Percentiles rank a stretch among this genome's conserved stretches.
phyloP scores from a whole-genome alignment of 768 basidiomycete species.

The Pisolithus tinctorius region DNA sequence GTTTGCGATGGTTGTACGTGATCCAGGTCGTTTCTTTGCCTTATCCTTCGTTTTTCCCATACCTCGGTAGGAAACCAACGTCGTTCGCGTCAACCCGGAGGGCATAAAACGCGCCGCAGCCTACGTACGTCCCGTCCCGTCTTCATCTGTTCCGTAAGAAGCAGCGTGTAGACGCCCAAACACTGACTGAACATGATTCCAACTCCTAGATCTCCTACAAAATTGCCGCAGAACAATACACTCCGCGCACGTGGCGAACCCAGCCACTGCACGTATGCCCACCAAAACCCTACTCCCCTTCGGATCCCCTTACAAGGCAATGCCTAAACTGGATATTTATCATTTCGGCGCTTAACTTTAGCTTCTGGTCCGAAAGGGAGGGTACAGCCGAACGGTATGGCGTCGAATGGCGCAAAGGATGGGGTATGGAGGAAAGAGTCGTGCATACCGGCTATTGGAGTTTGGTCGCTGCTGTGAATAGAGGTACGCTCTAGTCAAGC shows the following conservation, averaged over 20 bases:
- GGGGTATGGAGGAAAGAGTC: conserved; percentile 44
- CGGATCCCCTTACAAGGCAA: conserved; percentile 46
- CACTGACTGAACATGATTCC: not conserved
- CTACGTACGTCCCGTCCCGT: conserved; percentile 37
- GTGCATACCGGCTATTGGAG: conserved; percentile 86
- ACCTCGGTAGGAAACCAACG: conserved; percentile 42
- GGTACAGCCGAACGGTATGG: conserved; percentile 58
- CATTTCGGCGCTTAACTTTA: conserved; percentile 81
- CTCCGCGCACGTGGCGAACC: conserved; percentile 75
- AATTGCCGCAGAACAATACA: conserved; percentile 58
- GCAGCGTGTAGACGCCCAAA: no score
- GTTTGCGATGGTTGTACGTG: conserved; percentile 49
- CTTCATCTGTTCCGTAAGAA: conserved; percentile 1
- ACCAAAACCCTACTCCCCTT: conserved; percentile 50
- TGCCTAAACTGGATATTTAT: conserved; percentile 85
- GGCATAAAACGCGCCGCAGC: conserved; percentile 63
- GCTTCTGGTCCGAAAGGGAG: conserved; percentile 78
- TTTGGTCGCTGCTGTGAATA: conserved; percentile 74
- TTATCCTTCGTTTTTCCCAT: not conserved
- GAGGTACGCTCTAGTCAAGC: conserved; percentile 41
- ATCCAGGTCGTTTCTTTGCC: not conserved
- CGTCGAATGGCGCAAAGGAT: conserved; percentile 69
- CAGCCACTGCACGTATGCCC: conserved; percentile 64
- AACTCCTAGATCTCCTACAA: conserved; percentile 50
- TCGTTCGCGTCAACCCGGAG: conserved; percentile 52